Base-by-base conservation (phyloP, 495 filamentous ascomycete species). In the Aspergillus avenaceus region DNA sequence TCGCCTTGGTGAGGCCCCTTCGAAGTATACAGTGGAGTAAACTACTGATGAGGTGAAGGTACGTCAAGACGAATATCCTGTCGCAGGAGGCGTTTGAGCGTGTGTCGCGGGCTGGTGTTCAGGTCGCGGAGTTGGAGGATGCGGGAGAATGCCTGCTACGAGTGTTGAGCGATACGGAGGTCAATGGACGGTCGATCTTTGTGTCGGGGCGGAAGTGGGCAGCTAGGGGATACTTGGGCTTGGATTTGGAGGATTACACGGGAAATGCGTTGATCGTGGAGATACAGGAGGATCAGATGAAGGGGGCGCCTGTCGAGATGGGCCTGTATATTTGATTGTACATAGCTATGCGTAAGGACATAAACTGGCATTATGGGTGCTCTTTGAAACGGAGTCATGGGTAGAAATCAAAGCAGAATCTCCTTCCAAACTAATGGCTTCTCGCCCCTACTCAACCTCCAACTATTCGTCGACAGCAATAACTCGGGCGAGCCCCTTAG, bases 21-120 rank as follows among this genome's bases (percentile, higher is more conserved):
- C n/a, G n/a, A n/a, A n/a, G n/a, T n/a, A n/a, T n/a, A n/a, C n/a
- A n/a, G n/a, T n/a, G n/a, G n/a, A n/a, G n/a, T n/a, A n/a, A n/a
- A n/a, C n/a, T n/a, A n/a, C n/a, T n/a, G n/a, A n/a, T n/a, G n/a
- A n/a, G n/a, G n/a, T n/a, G 8, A 11, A 61, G 58, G 58, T 61
- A 62, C 12, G 55, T 62, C 4, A 55, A 56, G 21, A 62, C 59
- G 11, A 62, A 54, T 11, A 62, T 62, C 14, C 49, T 62, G 8
- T 54, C 55, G 1, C 40, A 56, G 0, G 50, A 58, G 24, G 44
- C 42, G 1, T 54, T 57, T 21, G 38, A 23, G 0, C 58, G 47
- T 14, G 36, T 57, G 16, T 5, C 31, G 0, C 40, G 36, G n/a
- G 54, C 52, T 9, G 59, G 59, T 0, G 55, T 62, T 1, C 24